These are phyloP conservation scores for Strigomonas culicis DNA, from an alignment of 208 protist species.

Conservation along the genomic window DNA sequence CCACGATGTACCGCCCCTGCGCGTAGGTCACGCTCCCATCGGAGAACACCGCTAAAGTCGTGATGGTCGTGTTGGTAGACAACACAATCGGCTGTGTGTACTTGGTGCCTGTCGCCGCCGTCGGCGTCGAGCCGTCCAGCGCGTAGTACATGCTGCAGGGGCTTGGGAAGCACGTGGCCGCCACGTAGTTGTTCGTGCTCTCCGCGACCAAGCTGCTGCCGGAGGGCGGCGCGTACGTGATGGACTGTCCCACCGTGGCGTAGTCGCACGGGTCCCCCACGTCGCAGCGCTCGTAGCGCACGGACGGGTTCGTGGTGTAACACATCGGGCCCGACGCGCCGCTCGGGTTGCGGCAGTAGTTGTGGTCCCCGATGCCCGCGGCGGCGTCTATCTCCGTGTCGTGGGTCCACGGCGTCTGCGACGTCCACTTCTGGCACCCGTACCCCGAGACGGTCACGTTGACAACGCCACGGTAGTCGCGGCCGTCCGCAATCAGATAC, in stretches of 20 bases:
- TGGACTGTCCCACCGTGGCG: constrained; percentile 13
- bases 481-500: constrained; percentile 41
- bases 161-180: constrained; percentile 34
- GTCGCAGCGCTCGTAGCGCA: constrained; percentile 49
- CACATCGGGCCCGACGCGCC: constrained; percentile 30
- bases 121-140: constrained; percentile 24
- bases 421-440: constrained; percentile 49
- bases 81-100: constrained; percentile 36
- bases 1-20: constrained; percentile 37
- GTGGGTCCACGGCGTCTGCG: constrained; percentile 36
- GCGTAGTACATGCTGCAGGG: constrained; percentile 64
- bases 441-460: constrained; percentile 41
- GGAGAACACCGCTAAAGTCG: constrained; percentile 29
- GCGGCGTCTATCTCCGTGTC: constrained; percentile 25
- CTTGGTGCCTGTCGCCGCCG: constrained; percentile 9
- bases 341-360: constrained; percentile 72
- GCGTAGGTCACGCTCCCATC: constrained; percentile 16
- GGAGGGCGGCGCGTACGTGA: constrained; percentile 29
- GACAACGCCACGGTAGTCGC: constrained; percentile 66
- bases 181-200: constrained; percentile 25
- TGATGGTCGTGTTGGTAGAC: constrained; percentile 30
- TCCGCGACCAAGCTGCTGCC: constrained; percentile 19
- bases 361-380: constrained; percentile 57
- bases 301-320: constrained; percentile 42
- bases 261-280: constrained; percentile 35